Percentiles rank a stretch among this genome's conserved stretches.
phyloP scores from a whole-genome alignment of 257 asterid species.

The Striga asiatica region DNA sequence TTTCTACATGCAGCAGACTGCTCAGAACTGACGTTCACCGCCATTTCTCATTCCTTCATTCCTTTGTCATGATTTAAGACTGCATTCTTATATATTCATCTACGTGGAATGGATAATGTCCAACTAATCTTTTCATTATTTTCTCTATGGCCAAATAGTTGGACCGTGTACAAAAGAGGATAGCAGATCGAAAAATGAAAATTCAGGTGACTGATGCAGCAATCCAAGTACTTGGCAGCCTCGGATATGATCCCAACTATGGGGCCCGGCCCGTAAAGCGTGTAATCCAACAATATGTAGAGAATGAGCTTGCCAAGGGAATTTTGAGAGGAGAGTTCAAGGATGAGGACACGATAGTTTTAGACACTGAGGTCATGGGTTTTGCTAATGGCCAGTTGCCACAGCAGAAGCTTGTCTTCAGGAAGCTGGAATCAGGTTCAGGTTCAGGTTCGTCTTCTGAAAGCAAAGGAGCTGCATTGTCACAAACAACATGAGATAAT shows the following conservation, averaged over 20 bases:
- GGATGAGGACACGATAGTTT: constrained; percentile 54
- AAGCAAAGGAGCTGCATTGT: constrained; percentile 32
- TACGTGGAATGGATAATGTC: not conserved
- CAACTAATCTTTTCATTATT: not conserved
- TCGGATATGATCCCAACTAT: constrained; percentile 85
- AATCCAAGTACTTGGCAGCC: constrained; percentile 52
- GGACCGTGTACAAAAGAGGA: constrained; percentile 74
- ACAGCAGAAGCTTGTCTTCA: constrained; percentile 68
- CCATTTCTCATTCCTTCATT: too few relatives aligned
- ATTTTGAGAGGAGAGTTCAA: constrained; percentile 78
- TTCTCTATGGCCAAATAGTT: constrained; percentile 31
- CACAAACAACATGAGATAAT: constrained; percentile 25
- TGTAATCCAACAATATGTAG: constrained; percentile 72
- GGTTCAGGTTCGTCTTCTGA: constrained; percentile 33
- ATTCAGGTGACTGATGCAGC: constrained; percentile 72
- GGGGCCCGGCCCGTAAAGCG: constrained; percentile 98
- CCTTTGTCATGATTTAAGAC: too few relatives aligned
- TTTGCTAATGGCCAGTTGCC: constrained; percentile 78
- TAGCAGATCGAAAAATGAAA: constrained; percentile 72
- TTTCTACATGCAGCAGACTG: too few relatives aligned
- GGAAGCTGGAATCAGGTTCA: constrained; percentile 29
- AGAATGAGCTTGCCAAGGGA: constrained; percentile 87
- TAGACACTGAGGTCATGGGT: constrained; percentile 70
- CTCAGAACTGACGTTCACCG: too few relatives aligned
- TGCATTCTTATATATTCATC: too few relatives aligned